Evolutionary conservation across 495 filamentous ascomycete genomes (phyloP), one percentile per base, ranked within the genome.

Genomic region (Glutinoglossum americanum): DNA sequence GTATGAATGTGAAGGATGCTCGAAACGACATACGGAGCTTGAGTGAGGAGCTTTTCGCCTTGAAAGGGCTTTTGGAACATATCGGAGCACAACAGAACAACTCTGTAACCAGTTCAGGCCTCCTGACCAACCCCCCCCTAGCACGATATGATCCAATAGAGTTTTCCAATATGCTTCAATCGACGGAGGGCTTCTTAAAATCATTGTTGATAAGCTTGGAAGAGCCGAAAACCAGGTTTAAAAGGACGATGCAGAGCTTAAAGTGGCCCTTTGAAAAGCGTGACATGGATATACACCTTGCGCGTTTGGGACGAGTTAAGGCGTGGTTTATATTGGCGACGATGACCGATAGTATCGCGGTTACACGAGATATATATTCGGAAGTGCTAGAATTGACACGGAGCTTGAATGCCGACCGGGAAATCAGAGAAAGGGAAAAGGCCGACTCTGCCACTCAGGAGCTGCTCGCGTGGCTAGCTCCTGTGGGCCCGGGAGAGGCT

Each of bases 261-360:
- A 58, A 17, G 8, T 60, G 59, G 59, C 55, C 59, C 8, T 47
- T 60, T 7, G 33, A 39, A 30, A 60, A 58, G 51, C 13, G 25
- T 19, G 59, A 60, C 7, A 37, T 60, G 15, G 8, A 37, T 3
- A 26, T 10, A 17, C 33, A 58, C 17, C 32, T 60, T n/a, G 55
- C 55, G 23, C 26, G 45, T 13, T 9, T 60, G 17, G 59, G 33
- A 33, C 32, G 53, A 49, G 47, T 33, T 28, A 60, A 60, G 41
- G 48, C 59, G n/a, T 60, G 59, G 59, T 60, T 60, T 57, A 28
- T 60, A 19, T n/a, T 60, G 59, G 47, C 51, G 11, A 60, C 44
- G 47, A 60, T 60, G 59, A 60, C 28, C 35, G 59, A 60, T 17
- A 60, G 4, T 23, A 15, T 54, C 7, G 54, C 33, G n/a, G 7